Percentiles rank a stretch among this genome's conserved stretches.
phyloP scores from a whole-genome alignment of 106 monocot species.

The Dioscorea alata region DNA sequence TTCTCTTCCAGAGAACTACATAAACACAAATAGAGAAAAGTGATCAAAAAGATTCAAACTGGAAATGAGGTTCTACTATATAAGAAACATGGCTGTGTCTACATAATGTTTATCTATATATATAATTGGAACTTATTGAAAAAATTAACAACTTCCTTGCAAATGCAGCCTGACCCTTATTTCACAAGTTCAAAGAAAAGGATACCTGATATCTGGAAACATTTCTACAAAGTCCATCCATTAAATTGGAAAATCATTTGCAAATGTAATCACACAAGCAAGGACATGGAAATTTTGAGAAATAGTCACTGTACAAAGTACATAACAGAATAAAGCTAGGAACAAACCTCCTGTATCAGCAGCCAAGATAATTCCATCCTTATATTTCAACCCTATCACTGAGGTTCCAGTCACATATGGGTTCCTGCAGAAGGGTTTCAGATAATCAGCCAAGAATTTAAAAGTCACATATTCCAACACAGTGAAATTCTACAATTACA shows the following conservation, averaged over 20 bases:
- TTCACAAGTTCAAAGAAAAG: background rate
- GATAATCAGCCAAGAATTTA: background rate
- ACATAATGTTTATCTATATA: too few relatives aligned
- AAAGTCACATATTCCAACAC: background rate
- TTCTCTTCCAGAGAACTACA: too few relatives aligned
- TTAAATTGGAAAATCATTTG: background rate
- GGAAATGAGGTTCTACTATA: too few relatives aligned
- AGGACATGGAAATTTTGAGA: background rate
- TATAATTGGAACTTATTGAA: too few relatives aligned
- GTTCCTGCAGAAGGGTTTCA: constrained; percentile 25
- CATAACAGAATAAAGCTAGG: background rate
- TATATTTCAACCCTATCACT: constrained; percentile 83
- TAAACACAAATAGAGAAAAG: too few relatives aligned
- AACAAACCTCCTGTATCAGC: constrained; percentile 79
- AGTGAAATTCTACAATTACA: background rate
- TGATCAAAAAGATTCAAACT: too few relatives aligned
- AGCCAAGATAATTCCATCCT: constrained; percentile 88
- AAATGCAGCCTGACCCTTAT: background rate
- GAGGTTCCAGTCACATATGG: constrained; percentile 95
- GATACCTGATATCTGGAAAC: background rate
- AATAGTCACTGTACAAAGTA: background rate
- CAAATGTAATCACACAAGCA: background rate
- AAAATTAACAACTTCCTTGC: too few relatives aligned
- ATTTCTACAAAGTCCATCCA: background rate
- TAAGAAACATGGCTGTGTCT: too few relatives aligned